Conservation (phyloP, 139 green algal species). For the Tetradesmus lagerheimii region DNA sequence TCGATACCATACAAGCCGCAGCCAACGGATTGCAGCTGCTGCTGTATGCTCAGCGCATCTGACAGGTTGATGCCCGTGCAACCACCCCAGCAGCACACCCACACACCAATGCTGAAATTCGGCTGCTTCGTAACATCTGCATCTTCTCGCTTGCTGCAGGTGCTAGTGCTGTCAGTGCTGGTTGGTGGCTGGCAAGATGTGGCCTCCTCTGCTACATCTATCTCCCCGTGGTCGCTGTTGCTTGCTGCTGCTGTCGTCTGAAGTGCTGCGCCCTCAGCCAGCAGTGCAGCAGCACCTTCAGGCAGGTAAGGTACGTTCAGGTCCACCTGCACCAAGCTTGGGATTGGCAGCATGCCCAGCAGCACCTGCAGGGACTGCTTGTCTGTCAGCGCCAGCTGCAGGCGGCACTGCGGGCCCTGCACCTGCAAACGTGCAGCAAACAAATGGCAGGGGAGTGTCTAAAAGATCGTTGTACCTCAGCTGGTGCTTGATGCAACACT, state of each 20-base stretch:
- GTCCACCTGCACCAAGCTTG: not conserved
- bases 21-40: slow-evolving; percentile 4
- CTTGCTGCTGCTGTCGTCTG: not conserved
- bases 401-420: slow-evolving; percentile 3
- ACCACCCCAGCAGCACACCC: slow-evolving; percentile 40
- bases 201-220: not conserved
- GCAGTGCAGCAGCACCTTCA: not conserved
- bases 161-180: not conserved
- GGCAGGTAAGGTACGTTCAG: slow-evolving; percentile 28
- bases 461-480: too few species aligned
- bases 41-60: not conserved
- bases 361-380: slow-evolving; percentile 12
- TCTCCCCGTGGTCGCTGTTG: not conserved
- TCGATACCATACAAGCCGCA: slow-evolving; percentile 19
- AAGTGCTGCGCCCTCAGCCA: not conserved
- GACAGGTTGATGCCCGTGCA: slow-evolving; percentile 8
- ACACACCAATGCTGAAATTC: slow-evolving; percentile 21
- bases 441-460: not conserved
- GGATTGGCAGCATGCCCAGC: not conserved
- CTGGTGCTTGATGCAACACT: too few species aligned
- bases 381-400: slow-evolving; percentile 37
- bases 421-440: not conserved
- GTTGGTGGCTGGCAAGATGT: not conserved
- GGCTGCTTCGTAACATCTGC: not conserved
- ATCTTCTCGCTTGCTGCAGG: not conserved